Conservation (phyloP, 163 green algal genomes). For the Botryococcus braunii region DNA sequence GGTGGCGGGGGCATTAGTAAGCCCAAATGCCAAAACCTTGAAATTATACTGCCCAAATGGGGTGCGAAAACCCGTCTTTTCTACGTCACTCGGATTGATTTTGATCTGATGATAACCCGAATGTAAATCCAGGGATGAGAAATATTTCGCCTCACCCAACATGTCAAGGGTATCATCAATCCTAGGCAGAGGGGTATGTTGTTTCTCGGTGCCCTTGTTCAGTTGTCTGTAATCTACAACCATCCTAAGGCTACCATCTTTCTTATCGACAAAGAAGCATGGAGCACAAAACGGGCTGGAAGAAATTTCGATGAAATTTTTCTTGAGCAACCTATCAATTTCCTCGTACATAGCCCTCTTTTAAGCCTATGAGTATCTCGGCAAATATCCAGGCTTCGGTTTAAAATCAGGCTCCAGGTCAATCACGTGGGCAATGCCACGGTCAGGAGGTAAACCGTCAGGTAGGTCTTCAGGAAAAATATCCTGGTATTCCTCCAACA, state of each 20-base stretch:
- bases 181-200: conserved; percentile 29
- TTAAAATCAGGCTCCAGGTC: too few species aligned
- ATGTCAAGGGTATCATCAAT: conserved; percentile 36
- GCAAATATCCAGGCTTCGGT: too few species aligned
- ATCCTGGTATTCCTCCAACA: too few species aligned
- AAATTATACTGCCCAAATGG: too few species aligned
- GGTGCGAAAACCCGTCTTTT: conserved; percentile 33
- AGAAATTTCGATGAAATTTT: conserved; percentile 22
- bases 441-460: too few species aligned
- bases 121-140: conserved; percentile 45
- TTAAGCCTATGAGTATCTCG: too few species aligned
- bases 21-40: too few species aligned
- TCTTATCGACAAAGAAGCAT: conserved; percentile 35
- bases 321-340: conserved; percentile 17
- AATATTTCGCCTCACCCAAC: conserved; percentile 29
- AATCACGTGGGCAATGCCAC: too few species aligned
- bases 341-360: too few species aligned
- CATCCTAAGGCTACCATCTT: conserved; percentile 34
- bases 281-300: conserved; percentile 21
- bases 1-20: too few species aligned
- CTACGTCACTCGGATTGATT: conserved; percentile 23
- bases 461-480: too few species aligned
- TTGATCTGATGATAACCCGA: conserved; percentile 54
- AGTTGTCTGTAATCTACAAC: conserved; percentile 36
- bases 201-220: conserved; percentile 32